Base-by-base conservation (phyloP, 345 rosid genomes). In the Firmiana major region DNA sequence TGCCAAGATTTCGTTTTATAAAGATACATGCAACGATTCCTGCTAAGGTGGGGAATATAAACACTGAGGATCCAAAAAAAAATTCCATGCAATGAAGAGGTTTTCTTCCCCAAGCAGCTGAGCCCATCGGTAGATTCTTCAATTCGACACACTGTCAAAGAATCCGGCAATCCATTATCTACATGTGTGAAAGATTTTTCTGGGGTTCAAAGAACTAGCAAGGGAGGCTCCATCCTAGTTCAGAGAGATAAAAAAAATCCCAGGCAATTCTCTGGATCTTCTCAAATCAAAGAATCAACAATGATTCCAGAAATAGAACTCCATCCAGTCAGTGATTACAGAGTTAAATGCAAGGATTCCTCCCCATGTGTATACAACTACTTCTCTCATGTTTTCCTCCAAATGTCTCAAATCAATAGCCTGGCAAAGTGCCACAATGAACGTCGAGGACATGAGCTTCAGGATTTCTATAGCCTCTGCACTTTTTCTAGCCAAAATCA, bases 61-160 rank as follows among this genome's bases (percentile, higher is more conserved):
- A 38, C 5, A 6, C 40, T 38, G 40, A 38, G 40, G n/a, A n/a
- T n/a, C n/a, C n/a, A n/a, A n/a, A n/a, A n/a, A n/a, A n/a, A 93
- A 63, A 83, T 93, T 81, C 97, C 96, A 24, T 75, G 84, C 85
- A 95, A 89, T 51, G 90, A 89, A 83, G 87, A 88, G 82, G 81
- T 89, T 76, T 42, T 85, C 69, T 74, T 84, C 45, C 63, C 89
- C 40, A 81, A 68, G 60, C 66, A 63, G 46, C 28, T 34, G 76
- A 78, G 75, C 57, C 83, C 84, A 45, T 72, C 79, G 70, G 80
- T 91, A 67, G 79, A 51, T 78, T 72, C 86, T 10, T 79, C 83
- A 63, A 75, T 86, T 43, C 66, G 79, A 24, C 74, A 82, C 63
- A 85, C 48, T 84, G 79, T 80, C 34, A 84, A 84, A 75, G 88